phyloP scores from a whole-genome alignment of 225 moss, liverwort and hornwort species.

The Pseudoscleropodium purum region DNA sequence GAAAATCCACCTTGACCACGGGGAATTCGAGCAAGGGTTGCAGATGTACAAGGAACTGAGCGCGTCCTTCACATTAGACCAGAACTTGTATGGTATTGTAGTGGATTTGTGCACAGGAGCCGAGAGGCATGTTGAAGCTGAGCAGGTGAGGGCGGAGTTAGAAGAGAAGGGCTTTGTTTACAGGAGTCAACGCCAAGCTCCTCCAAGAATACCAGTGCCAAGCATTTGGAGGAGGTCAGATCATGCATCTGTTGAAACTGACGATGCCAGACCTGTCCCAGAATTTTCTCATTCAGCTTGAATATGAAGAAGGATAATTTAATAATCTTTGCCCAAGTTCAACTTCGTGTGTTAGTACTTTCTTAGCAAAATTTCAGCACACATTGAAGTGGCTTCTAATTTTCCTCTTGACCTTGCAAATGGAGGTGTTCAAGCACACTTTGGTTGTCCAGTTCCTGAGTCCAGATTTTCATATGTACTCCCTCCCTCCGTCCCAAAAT shows the following conservation, averaged over 20 bases:
- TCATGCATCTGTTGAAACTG: neutral
- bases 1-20: constrained; percentile 38
- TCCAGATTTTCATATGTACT: neutral
- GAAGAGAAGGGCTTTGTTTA: constrained; percentile 37
- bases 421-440: no score
- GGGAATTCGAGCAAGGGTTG: constrained; percentile 46
- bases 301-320: neutral
- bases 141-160: constrained; percentile 36
- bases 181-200: constrained; percentile 2
- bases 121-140: constrained; percentile 27
- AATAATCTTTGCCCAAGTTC: neutral
- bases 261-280: neutral
- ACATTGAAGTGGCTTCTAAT: neutral
- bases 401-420: neutral
- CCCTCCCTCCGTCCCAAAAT: no score
- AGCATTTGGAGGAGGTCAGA: constrained; percentile 34
- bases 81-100: constrained; percentile 54
- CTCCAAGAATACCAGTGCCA: neutral
- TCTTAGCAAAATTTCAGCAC: neutral
- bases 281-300: constrained; percentile 22
- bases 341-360: neutral
- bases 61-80: constrained; percentile 27
- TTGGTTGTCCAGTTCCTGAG: neutral
- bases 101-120: constrained; percentile 66
- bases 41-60: constrained; percentile 37